These are phyloP conservation scores for Phylloporus rhodoxanthus DNA, from an alignment of 768 basidiomycete genomes.

Conservation along the genomic window DNA sequence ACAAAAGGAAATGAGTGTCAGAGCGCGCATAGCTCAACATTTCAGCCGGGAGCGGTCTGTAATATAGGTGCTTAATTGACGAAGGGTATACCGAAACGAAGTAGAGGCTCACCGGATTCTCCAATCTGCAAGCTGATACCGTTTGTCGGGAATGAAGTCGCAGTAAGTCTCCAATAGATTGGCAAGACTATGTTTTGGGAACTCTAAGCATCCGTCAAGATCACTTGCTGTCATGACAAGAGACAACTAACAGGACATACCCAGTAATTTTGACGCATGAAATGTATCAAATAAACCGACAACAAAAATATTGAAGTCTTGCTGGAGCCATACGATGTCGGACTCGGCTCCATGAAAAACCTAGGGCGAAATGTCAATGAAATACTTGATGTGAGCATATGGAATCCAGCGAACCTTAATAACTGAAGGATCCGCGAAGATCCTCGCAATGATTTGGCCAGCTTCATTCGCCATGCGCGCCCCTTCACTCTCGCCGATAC, in stretches of 20 bases:
- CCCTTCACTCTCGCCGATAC: constrained; percentile 6
- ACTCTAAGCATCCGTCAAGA: constrained; percentile 41
- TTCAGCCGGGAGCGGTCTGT: constrained; percentile 72
- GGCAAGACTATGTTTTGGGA: constrained; percentile 79
- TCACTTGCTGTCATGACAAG: not conserved
- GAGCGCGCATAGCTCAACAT: constrained; percentile 93
- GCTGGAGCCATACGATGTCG: constrained; percentile 94
- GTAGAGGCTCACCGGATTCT: constrained; percentile 61
- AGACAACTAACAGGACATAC: constrained; percentile 30
- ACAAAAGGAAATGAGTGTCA: constrained; percentile 93
- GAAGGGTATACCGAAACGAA: not conserved
- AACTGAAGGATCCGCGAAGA: constrained; percentile 74
- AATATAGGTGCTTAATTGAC: not conserved
- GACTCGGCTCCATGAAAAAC: constrained; percentile 93
- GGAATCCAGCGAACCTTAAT: constrained; percentile 58
- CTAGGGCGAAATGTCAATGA: constrained; percentile 32
- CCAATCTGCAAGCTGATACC: constrained; percentile 97
- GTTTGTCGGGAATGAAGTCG: constrained; percentile 87
- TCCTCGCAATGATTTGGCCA: constrained; percentile 43
- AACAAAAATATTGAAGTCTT: constrained; percentile 89
- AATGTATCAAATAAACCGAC: constrained; percentile 98
- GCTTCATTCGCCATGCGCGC: constrained; percentile 20
- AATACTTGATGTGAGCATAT: not conserved
- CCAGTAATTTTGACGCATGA: constrained; percentile 84
- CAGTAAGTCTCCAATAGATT: constrained; percentile 84